Evolutionary conservation across 768 basidiomycete genomes (phyloP), one percentile per base, ranked within the genome.

Genomic region (Sutorius australiensis): DNA sequence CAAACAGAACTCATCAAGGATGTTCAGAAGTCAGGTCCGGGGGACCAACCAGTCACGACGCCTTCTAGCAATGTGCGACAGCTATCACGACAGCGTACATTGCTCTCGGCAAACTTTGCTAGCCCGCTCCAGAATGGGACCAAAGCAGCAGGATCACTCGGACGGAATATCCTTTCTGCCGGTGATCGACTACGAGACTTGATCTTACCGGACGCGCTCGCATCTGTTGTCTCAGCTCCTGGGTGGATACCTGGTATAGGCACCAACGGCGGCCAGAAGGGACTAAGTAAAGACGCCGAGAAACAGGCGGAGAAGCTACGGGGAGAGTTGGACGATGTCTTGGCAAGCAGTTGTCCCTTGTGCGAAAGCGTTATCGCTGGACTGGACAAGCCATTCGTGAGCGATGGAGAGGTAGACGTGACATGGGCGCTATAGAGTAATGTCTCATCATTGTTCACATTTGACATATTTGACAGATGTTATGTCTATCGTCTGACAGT

Each of bases 131-230:
- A 84, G 57, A 84, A 82, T 54, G 80, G 86, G 17, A 79, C 80
- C 7, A 80, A 82, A 47, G 82, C 81, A 32, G 82, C 85, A 10
- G 84, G 82, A 61, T 71, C 84, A 10, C 73, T 92, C 36, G 88
- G 89, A 11, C 81, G 87, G 43, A 91, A 89, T 62, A 73, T 97
- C 16, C 81, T 94, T 24, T 89, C 87, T 19, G 93, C 93, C 1
- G 91, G 93, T 5, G 95, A 98, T 69, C 82, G 83, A 51, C 71
- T 99, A 48, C 81, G 94, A 39, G 94, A 98, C 67, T 76, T 98
- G 46, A 95, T 99, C 62, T 74, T 98, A 8, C 97, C 97, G 12
- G 97, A 98, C 63, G 89, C 93, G 3, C 78, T 98, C 13, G 94
- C 92, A 28, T 80, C 83, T 31, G 80, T 92, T 19, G 88, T 98